These are phyloP conservation scores for sweet orange (Citrus sinensis) DNA, from an alignment of 345 rosid species.

Conservation along the genomic window DNA sequence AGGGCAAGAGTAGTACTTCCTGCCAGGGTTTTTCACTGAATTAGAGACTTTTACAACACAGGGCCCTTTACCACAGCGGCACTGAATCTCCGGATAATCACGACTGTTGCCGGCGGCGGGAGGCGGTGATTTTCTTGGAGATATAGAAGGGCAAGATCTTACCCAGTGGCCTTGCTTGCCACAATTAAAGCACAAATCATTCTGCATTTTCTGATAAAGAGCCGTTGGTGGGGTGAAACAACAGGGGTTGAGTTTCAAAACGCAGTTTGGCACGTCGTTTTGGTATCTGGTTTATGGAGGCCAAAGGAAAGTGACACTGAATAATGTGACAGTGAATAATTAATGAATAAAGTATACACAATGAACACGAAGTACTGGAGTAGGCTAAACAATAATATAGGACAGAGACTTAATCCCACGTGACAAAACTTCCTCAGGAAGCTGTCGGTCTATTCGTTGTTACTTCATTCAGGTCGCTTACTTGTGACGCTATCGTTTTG, in stretches of 20 bases:
- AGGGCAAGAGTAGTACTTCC: conserved; percentile 11
- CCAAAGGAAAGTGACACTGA: background rate
- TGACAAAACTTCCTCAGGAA: background rate
- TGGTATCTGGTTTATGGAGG: background rate
- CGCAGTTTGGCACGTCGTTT: background rate
- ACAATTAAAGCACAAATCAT: conserved; percentile 3
- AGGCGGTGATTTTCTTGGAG: conserved; percentile 1
- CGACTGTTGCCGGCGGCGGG: background rate
- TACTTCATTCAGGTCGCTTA: background rate
- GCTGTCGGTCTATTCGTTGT: background rate
- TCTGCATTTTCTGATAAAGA: background rate
- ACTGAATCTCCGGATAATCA: conserved; percentile 13
- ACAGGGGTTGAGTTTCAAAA: background rate
- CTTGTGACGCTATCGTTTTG: background rate
- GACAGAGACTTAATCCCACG: background rate
- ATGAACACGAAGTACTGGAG: no score
- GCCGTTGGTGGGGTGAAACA: background rate
- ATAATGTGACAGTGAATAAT: background rate
- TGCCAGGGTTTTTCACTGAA: background rate
- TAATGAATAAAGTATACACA: background rate
- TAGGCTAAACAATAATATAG: background rate
- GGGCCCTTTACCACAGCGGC: conserved; percentile 9
- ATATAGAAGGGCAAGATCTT: conserved; percentile 8
- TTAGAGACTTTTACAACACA: background rate
- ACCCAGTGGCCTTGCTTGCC: conserved; percentile 15